These are phyloP conservation scores for Cucurbita ficifolia DNA, from an alignment of 306 rosid genomes.

Conservation along the genomic window DNA sequence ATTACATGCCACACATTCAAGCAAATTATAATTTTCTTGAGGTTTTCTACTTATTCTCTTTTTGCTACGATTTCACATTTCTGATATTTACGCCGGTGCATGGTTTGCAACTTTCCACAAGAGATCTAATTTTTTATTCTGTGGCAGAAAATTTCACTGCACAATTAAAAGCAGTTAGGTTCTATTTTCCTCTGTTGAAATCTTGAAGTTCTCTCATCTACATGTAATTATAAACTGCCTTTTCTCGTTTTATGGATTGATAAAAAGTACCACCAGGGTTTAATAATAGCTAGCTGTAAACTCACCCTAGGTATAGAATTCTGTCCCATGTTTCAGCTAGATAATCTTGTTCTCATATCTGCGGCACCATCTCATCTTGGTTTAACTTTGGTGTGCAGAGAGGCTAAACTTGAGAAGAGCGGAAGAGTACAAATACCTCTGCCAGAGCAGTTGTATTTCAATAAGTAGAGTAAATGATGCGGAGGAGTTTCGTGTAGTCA, in stretches of 20 bases:
- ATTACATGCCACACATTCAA: too few relatives aligned
- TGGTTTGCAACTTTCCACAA: not conserved
- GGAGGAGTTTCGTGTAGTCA: constrained; percentile 63
- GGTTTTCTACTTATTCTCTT: not conserved
- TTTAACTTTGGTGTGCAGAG: constrained; percentile 39
- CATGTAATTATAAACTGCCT: not conserved
- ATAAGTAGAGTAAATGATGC: constrained; percentile 70
- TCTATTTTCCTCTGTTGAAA: not conserved
- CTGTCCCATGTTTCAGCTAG: not conserved
- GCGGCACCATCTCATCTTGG: not conserved
- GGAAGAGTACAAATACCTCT: constrained; percentile 68
- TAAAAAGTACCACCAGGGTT: not conserved
- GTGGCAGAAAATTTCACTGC: not conserved
- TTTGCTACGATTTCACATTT: not conserved
- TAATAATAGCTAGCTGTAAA: not conserved
- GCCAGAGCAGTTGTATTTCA: constrained; percentile 78
- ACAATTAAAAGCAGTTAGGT: not conserved
- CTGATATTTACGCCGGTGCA: not conserved
- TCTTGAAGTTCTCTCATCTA: not conserved
- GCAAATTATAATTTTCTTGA: not conserved
- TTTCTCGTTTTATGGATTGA: not conserved
- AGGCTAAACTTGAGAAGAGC: constrained; percentile 56
- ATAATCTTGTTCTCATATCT: not conserved
- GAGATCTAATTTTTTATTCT: not conserved
- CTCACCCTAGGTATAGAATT: not conserved